Conservation (phyloP, 768 basidiomycete genomes). For the Leucocoprinus sp. region DNA sequence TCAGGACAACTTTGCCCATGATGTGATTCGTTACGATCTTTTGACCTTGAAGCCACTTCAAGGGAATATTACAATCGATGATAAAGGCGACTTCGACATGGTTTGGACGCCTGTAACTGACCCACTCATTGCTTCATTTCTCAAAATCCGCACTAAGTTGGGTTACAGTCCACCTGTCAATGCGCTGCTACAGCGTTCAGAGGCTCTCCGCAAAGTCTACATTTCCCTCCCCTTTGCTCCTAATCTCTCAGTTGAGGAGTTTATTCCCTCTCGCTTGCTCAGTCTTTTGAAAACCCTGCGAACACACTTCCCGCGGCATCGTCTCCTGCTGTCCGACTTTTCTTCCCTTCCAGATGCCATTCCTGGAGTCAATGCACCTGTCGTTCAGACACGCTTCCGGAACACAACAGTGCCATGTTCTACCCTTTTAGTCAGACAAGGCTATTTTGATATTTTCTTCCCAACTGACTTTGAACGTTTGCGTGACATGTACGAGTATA, state of each 20-base stretch:
- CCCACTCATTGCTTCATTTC: constrained; percentile 72
- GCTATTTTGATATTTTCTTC: constrained; percentile 98
- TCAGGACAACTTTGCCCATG: constrained; percentile 95
- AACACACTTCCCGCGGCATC: constrained; percentile 80
- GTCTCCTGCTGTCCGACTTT: constrained; percentile 93
- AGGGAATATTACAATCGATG: constrained; percentile 71
- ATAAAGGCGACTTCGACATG: constrained; percentile 73
- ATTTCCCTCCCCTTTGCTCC: constrained; percentile 77
- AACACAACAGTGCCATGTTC: constrained; percentile 82
- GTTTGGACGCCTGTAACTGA: constrained; percentile 82
- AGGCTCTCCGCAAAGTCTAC: constrained; percentile 57
- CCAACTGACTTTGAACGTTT: constrained; percentile 84
- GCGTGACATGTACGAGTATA: constrained; percentile 84
- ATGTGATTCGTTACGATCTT: constrained; percentile 85
- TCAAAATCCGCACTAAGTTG: constrained; percentile 56
- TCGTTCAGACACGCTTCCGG: constrained; percentile 89
- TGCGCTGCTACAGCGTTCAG: constrained; percentile 44
- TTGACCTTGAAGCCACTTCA: constrained; percentile 77
- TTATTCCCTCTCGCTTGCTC: constrained; percentile 85
- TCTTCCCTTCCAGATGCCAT: constrained; percentile 81
- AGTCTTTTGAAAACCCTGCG: constrained; percentile 79
- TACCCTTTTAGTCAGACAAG: constrained; percentile 87
- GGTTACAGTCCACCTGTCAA: constrained; percentile 51
- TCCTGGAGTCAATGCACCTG: constrained; percentile 70
- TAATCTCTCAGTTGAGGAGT: constrained; percentile 83